Evolutionary conservation across 768 basidiomycete genomes (phyloP), one percentile per base, ranked within the genome.

Genomic region (Podaxis pistillaris): DNA sequence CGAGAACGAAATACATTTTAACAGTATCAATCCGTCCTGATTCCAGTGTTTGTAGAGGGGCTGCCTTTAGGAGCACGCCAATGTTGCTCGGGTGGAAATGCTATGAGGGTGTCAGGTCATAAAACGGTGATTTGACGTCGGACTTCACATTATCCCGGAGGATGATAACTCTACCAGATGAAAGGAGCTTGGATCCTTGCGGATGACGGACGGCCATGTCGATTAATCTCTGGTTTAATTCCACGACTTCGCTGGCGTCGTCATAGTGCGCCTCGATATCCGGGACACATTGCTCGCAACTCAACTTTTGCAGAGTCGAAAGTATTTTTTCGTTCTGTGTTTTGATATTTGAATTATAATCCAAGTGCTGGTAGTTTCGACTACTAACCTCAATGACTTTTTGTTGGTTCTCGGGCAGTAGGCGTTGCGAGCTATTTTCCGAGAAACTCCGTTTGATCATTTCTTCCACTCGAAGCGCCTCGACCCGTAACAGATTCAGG

Each of bases 381-480:
- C 49, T 59, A 57, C 83, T 69, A 64, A 93, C 96, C 80, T 96
- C 89, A 1, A 80, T 72, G 24, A 98, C 91, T 71, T 89, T 85
- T 72, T 90, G 88, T 74, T 98, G 94, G 64, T 98, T 93, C 59
- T 96, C 94, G 3, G 97, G 97, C 33, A 98, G 78, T 49, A 98
- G 78, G 41, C 89, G 82, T 70, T 99, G 97, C 0, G 97, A 91
- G 1, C 94, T 89, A 71, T 98, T 98, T 78, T 99, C 97, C 17
- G 97, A 98, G 75, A 99, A 99, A 72, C 93, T 95, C 41, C 97
- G 84, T 74, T 98, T 98, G 72, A 99, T 98, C 97, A 99, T 99
- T 75, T 99, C 97, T 71, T 99, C 97, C 17, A 98, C 96, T 63
- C 88, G 83, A 52, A 99, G 80, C 0, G 97, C 96, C 71, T 99